Evolutionary conservation across 2,329 filamentous ascomycete species (phyloP), one percentile per base, ranked within the genome.

Genomic region (Colletotrichum shisoi): DNA sequence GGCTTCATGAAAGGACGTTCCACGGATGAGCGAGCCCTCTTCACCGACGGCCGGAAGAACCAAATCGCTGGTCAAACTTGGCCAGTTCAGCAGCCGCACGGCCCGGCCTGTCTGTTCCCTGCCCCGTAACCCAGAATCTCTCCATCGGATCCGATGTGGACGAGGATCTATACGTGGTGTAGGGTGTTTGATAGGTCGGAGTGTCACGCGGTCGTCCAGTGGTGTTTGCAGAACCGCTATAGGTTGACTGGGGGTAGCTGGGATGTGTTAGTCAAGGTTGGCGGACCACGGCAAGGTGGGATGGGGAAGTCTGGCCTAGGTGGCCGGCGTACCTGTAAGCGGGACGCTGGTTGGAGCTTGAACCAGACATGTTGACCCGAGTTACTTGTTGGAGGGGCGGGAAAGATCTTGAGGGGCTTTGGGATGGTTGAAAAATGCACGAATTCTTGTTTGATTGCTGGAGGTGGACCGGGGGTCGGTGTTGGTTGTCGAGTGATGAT

Each of bases 191-290:
- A n/a, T n/a, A 21, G 31, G 51, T 17, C 24, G 57, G 34, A 13
- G 56, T 44, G 49, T 53, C 42, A 3, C 48, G 39, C 11, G 27
- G 17, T 7, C 37, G 62, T 7, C 66, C 63, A 21, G 21, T 31
- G 34, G 62, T 68, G n/a, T 54, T 68, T 19, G 61, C 49, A 40
- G 66, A 67, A 15, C 27, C 45, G 57, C 51, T 67, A 39, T 61
- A 48, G 17, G 21, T 37, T 42, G 61, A 64, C 40, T 68, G 62
- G n/a, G 57, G 39, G 49, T 56, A 46, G 21, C 65, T 68, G 44
- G 15, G 6, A n/a, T 27, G 34, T 31, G 49, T 54, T 44, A 61
- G 62, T 51, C 31, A 61, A 56, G 19, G 37, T 8, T 39, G 53
- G 21, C 42, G 40, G 24, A n/a, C n/a, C 2, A 27, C 24, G 42